phyloP scores from a whole-genome alignment of 2,329 filamentous ascomycete species.

The Aspergillus novofumigatus region DNA sequence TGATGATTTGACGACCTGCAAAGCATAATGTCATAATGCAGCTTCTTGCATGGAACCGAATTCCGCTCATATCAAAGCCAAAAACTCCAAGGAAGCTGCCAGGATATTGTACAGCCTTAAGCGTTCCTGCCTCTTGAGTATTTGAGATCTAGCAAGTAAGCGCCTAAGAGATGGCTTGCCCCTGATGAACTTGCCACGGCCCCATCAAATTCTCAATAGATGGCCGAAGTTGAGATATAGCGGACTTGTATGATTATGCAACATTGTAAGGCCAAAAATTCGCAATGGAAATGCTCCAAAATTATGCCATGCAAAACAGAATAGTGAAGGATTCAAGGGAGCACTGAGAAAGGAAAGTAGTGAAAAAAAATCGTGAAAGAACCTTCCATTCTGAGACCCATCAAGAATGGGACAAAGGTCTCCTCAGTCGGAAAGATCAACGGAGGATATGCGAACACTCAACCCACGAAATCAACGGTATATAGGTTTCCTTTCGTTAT shows the following conservation, averaged over 20 bases:
- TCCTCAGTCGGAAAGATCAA: background rate
- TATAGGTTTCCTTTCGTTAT: conserved; percentile 23
- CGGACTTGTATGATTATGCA: background rate
- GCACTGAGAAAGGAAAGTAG: background rate
- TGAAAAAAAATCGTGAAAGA: background rate
- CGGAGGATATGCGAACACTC: background rate
- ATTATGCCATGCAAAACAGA: background rate
- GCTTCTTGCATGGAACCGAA: no score
- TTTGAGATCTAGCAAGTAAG: background rate
- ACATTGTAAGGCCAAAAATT: background rate
- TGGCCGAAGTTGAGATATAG: background rate
- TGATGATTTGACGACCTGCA: no score
- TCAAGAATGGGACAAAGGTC: background rate
- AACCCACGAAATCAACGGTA: background rate
- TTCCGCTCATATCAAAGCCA: no score
- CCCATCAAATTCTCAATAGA: background rate
- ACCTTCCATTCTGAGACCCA: no score
- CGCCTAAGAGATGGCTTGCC: background rate
- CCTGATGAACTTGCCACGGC: no score
- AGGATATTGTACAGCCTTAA: background rate
- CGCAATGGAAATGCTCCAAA: background rate
- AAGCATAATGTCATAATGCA: no score
- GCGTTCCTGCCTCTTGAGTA: background rate
- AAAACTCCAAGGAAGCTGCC: no score
- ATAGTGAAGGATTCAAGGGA: background rate